Conservation (phyloP, 768 basidiomycete genomes). For the Kwoniella europaea region DNA sequence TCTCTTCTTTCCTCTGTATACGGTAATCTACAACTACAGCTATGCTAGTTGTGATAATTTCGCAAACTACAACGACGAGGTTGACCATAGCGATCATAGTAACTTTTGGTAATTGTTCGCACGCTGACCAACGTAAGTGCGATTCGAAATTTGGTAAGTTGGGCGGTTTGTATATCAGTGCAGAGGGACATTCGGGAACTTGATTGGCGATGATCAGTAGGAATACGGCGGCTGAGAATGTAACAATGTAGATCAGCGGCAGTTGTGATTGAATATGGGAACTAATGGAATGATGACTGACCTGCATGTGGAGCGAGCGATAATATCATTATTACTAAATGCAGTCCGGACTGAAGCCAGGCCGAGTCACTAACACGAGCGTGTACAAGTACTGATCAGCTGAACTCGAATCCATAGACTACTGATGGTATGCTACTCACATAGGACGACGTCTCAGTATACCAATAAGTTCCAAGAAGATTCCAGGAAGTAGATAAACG, state of each 20-base stretch:
- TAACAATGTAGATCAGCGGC: neutral
- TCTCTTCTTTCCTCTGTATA: constrained; percentile 16
- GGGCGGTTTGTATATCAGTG: constrained; percentile 13
- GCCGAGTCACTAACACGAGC: constrained; percentile 13
- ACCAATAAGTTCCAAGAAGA: constrained; percentile 17
- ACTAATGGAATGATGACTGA: neutral
- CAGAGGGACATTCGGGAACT: constrained; percentile 18
- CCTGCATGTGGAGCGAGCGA: constrained; percentile 13
- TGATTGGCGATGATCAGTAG: constrained; percentile 15
- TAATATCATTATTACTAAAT: constrained; percentile 21
- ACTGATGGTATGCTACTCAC: constrained; percentile 7
- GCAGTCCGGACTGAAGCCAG: constrained; percentile 21
- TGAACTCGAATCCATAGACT: no score
- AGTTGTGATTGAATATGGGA: neutral
- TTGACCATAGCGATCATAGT: constrained; percentile 19
- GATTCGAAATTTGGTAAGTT: constrained; percentile 18
- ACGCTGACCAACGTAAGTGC: constrained; percentile 20
- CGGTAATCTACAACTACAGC: constrained; percentile 17
- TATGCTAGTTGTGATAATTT: constrained; percentile 6
- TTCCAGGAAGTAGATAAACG: constrained; percentile 22
- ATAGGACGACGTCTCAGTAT: constrained; percentile 19
- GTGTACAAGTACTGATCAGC: no score
- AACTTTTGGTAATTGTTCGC: constrained; percentile 13
- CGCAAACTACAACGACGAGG: neutral
- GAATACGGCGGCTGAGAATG: constrained; percentile 5